These are phyloP conservation scores for Leccinum incarnatum DNA, from an alignment of 768 basidiomycete genomes.

Conservation along the genomic window DNA sequence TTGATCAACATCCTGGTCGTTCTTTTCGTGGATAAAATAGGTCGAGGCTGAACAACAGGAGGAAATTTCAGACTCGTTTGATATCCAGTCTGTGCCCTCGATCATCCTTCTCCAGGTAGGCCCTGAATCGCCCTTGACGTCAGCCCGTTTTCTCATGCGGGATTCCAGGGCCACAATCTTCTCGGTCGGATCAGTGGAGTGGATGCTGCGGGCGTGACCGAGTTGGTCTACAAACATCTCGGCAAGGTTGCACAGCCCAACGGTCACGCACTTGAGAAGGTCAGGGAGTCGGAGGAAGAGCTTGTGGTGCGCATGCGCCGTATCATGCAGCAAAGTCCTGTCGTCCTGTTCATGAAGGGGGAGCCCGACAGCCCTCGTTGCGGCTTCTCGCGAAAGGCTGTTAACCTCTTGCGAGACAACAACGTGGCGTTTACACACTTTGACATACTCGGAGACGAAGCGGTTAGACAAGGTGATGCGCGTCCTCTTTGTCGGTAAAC, in stretches of 20 bases:
- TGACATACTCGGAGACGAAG: slow-evolving; percentile 82
- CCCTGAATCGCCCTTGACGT: background rate
- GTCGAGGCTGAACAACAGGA: slow-evolving; percentile 78
- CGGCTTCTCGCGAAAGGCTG: slow-evolving; percentile 80
- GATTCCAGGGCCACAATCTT: slow-evolving; percentile 77
- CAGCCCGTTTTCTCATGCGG: background rate
- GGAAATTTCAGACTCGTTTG: slow-evolving; percentile 91
- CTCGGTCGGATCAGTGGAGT: slow-evolving; percentile 78
- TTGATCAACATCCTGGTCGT: background rate
- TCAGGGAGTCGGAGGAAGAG: slow-evolving; percentile 58
- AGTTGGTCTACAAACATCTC: slow-evolving; percentile 58
- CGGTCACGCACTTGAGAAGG: slow-evolving; percentile 28
- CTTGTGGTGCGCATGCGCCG: slow-evolving; percentile 58
- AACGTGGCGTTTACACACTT: slow-evolving; percentile 69
- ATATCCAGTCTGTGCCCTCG: slow-evolving; percentile 84
- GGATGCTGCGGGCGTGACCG: slow-evolving; percentile 64
- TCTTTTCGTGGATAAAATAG: slow-evolving; percentile 33
- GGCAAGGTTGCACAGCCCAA: slow-evolving; percentile 16
- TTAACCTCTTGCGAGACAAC: slow-evolving; percentile 61
- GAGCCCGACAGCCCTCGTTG: slow-evolving; percentile 74
- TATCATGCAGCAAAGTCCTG: slow-evolving; percentile 76
- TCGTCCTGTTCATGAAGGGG: slow-evolving; percentile 93
- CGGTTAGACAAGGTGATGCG: slow-evolving; percentile 69
- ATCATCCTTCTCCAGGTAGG: slow-evolving; percentile 79
- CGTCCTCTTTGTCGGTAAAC: too few species aligned